Conservation (phyloP, 169 alveolate genomes). For the Cryptosporidium ryanae region DNA sequence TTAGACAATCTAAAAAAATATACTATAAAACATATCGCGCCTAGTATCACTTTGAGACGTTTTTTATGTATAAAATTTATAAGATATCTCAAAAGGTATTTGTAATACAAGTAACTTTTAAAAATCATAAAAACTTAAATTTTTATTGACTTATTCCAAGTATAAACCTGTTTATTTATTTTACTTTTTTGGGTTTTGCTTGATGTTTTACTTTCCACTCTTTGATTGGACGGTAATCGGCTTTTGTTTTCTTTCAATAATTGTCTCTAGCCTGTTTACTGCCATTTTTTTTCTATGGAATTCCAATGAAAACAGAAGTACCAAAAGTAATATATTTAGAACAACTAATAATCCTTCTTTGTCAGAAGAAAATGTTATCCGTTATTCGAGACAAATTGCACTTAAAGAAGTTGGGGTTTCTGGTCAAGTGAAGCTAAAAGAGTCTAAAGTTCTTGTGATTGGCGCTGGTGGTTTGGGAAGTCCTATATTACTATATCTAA, state of each 20-base stretch:
- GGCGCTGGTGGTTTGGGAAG: constrained; percentile 99
- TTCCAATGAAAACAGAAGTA: neutral
- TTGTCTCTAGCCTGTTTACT: constrained; percentile 10
- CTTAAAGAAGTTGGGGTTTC: constrained; percentile 84
- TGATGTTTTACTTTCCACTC: neutral
- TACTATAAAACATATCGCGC: constrained; percentile 36
- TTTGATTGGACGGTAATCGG: constrained; percentile 39
- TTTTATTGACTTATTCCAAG: neutral
- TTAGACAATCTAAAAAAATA: constrained; percentile 14
- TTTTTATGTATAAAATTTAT: neutral
- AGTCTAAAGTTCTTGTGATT: constrained; percentile 91
- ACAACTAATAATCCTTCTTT: constrained; percentile 39
- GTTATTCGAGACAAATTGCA: constrained; percentile 89
- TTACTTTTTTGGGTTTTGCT: neutral
- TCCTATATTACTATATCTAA: constrained; percentile 92
- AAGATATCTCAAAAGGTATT: constrained; percentile 7
- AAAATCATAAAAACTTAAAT: neutral
- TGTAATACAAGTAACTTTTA: neutral
- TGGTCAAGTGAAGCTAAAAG: constrained; percentile 83
- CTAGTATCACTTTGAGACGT: constrained; percentile 50
- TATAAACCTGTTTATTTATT: neutral
- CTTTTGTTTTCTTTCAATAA: constrained; percentile 26
- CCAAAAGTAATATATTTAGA: constrained; percentile 24
- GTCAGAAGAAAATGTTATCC: constrained; percentile 79
- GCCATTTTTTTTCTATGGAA: constrained; percentile 47